Conservation (phyloP, 2,329 filamentous ascomycete genomes). For the Lachnellula cervina region DNA sequence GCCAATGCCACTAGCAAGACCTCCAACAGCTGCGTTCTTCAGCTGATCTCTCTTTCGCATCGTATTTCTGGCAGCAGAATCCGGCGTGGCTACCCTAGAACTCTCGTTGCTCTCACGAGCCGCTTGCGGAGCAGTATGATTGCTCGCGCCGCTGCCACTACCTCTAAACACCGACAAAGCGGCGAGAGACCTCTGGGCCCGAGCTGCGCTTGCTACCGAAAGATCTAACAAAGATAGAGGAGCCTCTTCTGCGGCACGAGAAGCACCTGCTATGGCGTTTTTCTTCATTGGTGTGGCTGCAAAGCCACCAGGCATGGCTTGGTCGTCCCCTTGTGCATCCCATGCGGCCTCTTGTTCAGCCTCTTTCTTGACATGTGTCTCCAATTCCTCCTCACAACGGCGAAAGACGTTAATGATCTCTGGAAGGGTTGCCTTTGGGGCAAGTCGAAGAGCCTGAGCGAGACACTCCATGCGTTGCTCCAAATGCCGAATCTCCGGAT, state of each 20-base stretch:
- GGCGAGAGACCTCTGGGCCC: conserved; percentile 54
- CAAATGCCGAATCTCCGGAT: conserved; percentile 62
- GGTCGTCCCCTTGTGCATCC: conserved; percentile 59
- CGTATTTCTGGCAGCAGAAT: conserved; percentile 30
- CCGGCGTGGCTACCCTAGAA: conserved; percentile 8
- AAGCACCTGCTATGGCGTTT: conserved; percentile 20
- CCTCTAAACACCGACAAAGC: conserved; percentile 39
- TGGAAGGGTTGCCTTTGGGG: conserved; percentile 63
- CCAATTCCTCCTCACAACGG: conserved; percentile 73
- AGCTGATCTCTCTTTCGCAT: conserved; percentile 69
- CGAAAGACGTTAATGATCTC: conserved; percentile 73
- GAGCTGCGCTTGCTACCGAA: conserved; percentile 54
- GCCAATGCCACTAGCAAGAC: conserved; percentile 60
- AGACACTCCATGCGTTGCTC: conserved; percentile 80
- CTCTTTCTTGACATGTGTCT: conserved; percentile 60
- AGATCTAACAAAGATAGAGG: conserved; percentile 63
- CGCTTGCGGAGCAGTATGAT: conserved; percentile 25
- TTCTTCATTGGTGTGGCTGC: conserved; percentile 33
- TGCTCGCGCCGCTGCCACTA: conserved; percentile 10
- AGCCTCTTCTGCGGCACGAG: conserved; percentile 48
- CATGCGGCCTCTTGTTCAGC: conserved; percentile 64
- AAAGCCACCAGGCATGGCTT: conserved; percentile 53
- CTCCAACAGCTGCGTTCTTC: conserved; percentile 61
- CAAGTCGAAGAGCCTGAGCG: conserved; percentile 68
- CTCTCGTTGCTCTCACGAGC: conserved; percentile 26